Evolutionary conservation across 305 asterid genomes (phyloP).

Genomic region (Fraxinus nigra): DNA sequence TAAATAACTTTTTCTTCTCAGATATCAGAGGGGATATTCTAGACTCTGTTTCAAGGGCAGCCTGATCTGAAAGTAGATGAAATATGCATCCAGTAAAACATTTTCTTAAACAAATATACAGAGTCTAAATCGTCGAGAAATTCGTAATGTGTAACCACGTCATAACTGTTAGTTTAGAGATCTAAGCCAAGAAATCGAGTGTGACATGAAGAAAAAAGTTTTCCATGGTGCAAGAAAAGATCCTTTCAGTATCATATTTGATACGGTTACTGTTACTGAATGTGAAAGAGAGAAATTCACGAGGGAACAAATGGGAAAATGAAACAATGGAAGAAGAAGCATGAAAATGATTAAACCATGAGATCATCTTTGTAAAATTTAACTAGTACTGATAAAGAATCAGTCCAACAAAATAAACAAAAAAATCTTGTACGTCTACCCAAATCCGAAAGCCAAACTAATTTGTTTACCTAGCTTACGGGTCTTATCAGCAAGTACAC

Average conservation of each 20-base stretch:
- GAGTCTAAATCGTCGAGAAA: background rate
- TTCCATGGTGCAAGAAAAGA: conserved; percentile 15
- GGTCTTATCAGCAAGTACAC: conserved; percentile 93
- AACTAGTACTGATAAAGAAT: conserved; percentile 14
- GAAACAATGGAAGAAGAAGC: conserved; percentile 14
- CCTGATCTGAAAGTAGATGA: conserved; percentile 69
- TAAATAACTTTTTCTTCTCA: conserved; percentile 86
- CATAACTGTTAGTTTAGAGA: conserved; percentile 16
- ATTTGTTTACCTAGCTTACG: conserved; percentile 71
- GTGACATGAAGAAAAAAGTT: conserved; percentile 12
- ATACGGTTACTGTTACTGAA: conserved; percentile 16
- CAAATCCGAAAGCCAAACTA: conserved; percentile 11
- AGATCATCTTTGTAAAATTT: conserved; percentile 2
- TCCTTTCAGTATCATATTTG: conserved; percentile 17
- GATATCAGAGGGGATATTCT: conserved; percentile 74
- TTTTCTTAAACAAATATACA: background rate
- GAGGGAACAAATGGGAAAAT: conserved; percentile 8
- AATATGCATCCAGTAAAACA: conserved; percentile 26
- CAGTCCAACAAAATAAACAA: conserved; percentile 14
- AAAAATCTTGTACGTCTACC: background rate
- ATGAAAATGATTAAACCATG: conserved; percentile 12
- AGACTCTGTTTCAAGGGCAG: conserved; percentile 92
- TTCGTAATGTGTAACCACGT: background rate
- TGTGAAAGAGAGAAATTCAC: conserved; percentile 13
- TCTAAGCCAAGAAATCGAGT: conserved; percentile 6